Evolutionary conservation across 257 asterid genomes (phyloP).

Genomic region (Dorcoceras hygrometricum): DNA sequence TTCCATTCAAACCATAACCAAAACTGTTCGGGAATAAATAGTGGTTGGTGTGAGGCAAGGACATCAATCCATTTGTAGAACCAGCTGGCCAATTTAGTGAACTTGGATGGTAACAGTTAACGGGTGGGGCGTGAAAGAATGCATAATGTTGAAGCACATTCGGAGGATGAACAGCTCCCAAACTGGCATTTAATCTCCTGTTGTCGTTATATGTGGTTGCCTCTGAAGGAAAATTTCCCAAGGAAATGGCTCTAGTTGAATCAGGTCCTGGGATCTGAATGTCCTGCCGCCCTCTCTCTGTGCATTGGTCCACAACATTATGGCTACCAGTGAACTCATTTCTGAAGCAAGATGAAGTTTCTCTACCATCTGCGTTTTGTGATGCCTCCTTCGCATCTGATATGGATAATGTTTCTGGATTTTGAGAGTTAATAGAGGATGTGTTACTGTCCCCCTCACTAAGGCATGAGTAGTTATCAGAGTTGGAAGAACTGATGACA

Average conservation of each 20-base stretch:
- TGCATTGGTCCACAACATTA: conserved; percentile 28
- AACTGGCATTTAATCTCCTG: conserved; percentile 38
- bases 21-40: conserved; percentile 52
- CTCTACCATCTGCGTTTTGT: conserved; percentile 66
- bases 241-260: conserved; percentile 30
- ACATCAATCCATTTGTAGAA: conserved; percentile 63
- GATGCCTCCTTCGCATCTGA: conserved; percentile 84
- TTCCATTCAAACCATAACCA: conserved; percentile 67
- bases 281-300: conserved; percentile 30
- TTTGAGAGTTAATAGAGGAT: conserved; percentile 57
- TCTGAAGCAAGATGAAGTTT: conserved; percentile 38
- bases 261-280: conserved; percentile 30
- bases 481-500: conserved; percentile 54
- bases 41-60: conserved; percentile 66
- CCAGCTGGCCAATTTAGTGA: conserved; percentile 63
- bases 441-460: conserved; percentile 83
- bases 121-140: conserved; percentile 58
- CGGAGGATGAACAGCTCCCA: conserved; percentile 47
- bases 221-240: conserved; percentile 33
- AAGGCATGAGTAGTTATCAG: conserved; percentile 76
- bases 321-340: conserved; percentile 35
- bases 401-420: conserved; percentile 62
- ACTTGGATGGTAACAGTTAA: conserved; percentile 74
- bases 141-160: conserved; percentile 61
- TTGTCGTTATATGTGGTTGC: conserved; percentile 35